A percentile compares a stretch with the other conserved stretches of the same genome.
Evolutionary conservation across 495 filamentous ascomycete species (phyloP).

Genomic region (Aspergillus coremiiformis): DNA sequence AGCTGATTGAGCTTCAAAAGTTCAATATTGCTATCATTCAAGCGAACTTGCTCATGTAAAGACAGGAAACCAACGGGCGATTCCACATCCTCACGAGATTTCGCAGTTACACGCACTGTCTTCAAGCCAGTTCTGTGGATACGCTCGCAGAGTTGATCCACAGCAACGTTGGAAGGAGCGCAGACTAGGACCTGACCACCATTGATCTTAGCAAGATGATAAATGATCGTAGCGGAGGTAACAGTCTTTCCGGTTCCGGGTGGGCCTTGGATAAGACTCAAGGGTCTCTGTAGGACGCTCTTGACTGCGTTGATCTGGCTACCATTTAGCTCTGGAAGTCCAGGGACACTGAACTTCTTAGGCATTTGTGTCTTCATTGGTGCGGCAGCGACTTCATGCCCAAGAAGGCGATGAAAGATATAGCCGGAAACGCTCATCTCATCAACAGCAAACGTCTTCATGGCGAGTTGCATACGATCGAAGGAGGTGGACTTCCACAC

Average conservation of each 20-base stretch:
- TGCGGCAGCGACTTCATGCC: constrained; percentile 90
- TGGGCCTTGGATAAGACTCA: constrained; percentile 94
- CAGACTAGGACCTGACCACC: constrained; percentile 94
- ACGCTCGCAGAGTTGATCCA: constrained; percentile 96
- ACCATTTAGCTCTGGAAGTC: constrained; percentile 88
- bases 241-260: constrained; percentile 98
- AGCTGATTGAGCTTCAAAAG: constrained; percentile 84
- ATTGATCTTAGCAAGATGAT: constrained; percentile 92
- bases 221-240: constrained; percentile 98
- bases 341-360: constrained; percentile 93
- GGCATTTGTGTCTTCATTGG: constrained; percentile 96
- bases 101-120: constrained; percentile 95
- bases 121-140: constrained; percentile 93
- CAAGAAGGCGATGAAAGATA: constrained; percentile 95
- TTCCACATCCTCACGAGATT: constrained; percentile 97
- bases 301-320: constrained; percentile 97
- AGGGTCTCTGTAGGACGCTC: constrained; percentile 83
- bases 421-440: constrained; percentile 98
- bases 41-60: constrained; percentile 91
- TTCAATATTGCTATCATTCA: constrained; percentile 94
- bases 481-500: constrained; percentile 99
- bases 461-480: constrained; percentile 97
- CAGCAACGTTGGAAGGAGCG: constrained; percentile 96
- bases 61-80: constrained; percentile 92
- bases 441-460: constrained; percentile 98